Conservation (phyloP, 148 eudicot species). For the Diospyros lotus region DNA sequence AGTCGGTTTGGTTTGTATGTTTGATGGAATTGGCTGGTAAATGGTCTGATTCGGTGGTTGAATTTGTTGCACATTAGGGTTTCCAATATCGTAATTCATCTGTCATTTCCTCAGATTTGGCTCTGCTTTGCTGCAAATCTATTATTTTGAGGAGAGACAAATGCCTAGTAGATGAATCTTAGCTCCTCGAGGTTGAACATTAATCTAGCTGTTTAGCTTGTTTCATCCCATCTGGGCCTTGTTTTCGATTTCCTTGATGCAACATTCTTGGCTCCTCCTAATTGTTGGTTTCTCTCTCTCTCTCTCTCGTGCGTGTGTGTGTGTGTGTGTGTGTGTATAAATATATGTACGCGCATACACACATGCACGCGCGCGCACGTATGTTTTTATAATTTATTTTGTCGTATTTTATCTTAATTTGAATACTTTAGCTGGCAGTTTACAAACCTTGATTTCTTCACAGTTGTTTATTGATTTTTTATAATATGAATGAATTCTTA, state of each 20-base stretch:
- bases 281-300: no score
- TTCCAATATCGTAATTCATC: background rate
- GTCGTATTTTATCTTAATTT: background rate
- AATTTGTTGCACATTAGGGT: no score
- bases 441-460: conserved; percentile 8
- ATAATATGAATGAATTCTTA: background rate
- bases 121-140: no score
- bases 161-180: background rate
- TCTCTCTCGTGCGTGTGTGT: no score
- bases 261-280: no score
- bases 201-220: background rate
- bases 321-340: no score
- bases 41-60: no score
- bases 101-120: background rate
- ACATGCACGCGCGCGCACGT: no score
- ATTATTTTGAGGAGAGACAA: background rate
- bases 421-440: background rate
- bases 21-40: no score
- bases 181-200: background rate
- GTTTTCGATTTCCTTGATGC: no score
- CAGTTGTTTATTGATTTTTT: background rate
- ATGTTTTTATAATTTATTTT: background rate
- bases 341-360: no score
- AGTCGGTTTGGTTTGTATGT: no score
- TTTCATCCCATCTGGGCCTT: background rate